Evolutionary conservation across 106 monocot species (phyloP).

Genomic region (Posidonia australis): DNA sequence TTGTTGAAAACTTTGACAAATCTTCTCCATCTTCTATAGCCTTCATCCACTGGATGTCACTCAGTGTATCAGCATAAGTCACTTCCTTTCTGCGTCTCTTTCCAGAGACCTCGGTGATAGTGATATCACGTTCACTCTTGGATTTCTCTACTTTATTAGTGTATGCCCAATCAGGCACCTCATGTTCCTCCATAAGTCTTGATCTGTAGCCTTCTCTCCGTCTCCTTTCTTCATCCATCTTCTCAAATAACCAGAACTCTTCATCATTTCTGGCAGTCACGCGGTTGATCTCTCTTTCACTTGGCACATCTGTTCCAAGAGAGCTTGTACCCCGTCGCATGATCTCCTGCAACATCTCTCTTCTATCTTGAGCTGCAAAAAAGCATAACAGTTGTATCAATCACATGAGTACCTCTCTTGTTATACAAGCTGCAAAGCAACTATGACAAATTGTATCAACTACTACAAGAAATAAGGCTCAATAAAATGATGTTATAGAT

Average conservation of each 20-base stretch:
- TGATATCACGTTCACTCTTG: conserved; percentile 8
- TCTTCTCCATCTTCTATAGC: conserved; percentile 77
- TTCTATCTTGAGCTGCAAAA: conserved; percentile 73
- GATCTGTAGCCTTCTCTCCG: conserved; percentile 70
- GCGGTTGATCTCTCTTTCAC: conserved; percentile 93
- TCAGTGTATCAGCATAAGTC: conserved; percentile 72
- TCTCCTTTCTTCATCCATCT: conserved; percentile 93
- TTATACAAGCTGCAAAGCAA: conserved; percentile 2
- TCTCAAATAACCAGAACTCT: conserved; percentile 90
- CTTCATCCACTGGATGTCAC: conserved; percentile 86
- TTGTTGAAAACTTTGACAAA: conserved; percentile 25
- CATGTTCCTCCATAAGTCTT: conserved; percentile 83
- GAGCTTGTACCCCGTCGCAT: conserved; percentile 74
- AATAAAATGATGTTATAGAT: neutral
- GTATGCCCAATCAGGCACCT: conserved; percentile 95
- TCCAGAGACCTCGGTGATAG: conserved; percentile 21
- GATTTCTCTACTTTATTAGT: conserved; percentile 21
- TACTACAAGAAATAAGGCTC: neutral
- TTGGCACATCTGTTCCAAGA: conserved; percentile 88
- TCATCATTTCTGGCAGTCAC: conserved; percentile 77
- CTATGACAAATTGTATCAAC: neutral
- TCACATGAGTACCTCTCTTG: neutral
- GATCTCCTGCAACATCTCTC: conserved; percentile 82
- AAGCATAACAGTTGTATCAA: neutral
- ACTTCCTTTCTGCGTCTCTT: conserved; percentile 85